Percentiles rank a stretch among this genome's conserved stretches.
Evolutionary conservation across 164 flowering plant genomes (phyloP).

Genomic region (Brasenia schreberi): DNA sequence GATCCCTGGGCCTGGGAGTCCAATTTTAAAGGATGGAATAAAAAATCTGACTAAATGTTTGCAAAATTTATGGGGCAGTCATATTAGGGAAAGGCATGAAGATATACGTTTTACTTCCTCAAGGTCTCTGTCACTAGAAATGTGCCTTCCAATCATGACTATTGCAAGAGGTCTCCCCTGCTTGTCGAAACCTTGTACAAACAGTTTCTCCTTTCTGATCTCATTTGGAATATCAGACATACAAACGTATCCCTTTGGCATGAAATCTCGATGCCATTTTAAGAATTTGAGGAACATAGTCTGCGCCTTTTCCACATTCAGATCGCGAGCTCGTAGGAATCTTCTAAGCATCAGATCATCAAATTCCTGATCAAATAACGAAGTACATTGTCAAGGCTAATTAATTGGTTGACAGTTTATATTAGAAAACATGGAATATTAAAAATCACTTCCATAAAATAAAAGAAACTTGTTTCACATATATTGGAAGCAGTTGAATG

Average conservation of each 20-base stretch:
- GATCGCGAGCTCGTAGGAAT: constrained; percentile 66
- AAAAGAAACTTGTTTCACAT: too few species aligned
- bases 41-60: too few species aligned
- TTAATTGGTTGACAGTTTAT: neutral
- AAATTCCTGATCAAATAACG: constrained; percentile 26
- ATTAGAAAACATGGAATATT: neutral
- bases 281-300: constrained; percentile 42
- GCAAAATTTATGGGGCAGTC: too few species aligned
- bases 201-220: constrained; percentile 50
- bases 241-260: constrained; percentile 46
- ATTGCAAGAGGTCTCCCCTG: constrained; percentile 48
- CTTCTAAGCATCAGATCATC: constrained; percentile 56
- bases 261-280: constrained; percentile 43
- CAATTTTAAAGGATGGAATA: too few species aligned
- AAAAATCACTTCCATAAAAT: too few species aligned
- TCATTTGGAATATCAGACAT: constrained; percentile 32
- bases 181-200: constrained; percentile 57
- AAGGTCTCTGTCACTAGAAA: neutral
- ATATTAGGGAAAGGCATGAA: too few species aligned
- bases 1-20: too few species aligned
- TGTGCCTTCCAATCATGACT: neutral
- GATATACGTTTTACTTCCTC: neutral
- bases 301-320: constrained; percentile 47
- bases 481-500: too few species aligned
- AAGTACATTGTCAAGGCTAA: neutral